phyloP scores from a whole-genome alignment of 2,329 filamentous ascomycete species.

The Spiromastix sp. region DNA sequence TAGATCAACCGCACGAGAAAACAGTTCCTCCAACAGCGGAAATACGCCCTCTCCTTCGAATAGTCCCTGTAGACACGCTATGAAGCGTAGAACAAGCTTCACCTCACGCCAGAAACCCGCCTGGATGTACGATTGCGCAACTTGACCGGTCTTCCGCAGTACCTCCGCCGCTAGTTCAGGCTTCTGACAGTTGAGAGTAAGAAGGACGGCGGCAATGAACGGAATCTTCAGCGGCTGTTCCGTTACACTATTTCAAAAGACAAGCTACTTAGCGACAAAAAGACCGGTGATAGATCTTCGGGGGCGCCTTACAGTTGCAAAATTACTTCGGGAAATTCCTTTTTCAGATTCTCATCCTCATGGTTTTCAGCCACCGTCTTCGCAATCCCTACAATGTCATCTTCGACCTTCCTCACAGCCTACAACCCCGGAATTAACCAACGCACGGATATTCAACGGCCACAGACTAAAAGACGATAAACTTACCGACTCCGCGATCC shows the following conservation, averaged over 20 bases:
- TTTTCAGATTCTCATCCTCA: constrained; percentile 70
- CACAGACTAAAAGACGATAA: constrained; percentile 3
- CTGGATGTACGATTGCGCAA: constrained; percentile 57
- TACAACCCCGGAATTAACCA: too few relatives aligned
- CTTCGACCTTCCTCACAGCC: constrained; percentile 64
- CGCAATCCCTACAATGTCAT: constrained; percentile 65
- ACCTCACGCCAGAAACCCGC: constrained; percentile 78
- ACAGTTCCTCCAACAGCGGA: constrained; percentile 77
- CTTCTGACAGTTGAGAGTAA: constrained; percentile 69
- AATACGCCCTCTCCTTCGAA: constrained; percentile 80
- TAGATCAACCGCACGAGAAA: constrained; percentile 78
- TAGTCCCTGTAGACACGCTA: constrained; percentile 74
- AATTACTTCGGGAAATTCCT: constrained; percentile 60
- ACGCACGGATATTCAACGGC: too few relatives aligned
- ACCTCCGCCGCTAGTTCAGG: constrained; percentile 64
- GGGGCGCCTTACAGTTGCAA: constrained; percentile 54
- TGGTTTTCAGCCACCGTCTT: constrained; percentile 71
- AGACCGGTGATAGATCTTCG: constrained; percentile 5
- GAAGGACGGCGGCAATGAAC: constrained; percentile 74
- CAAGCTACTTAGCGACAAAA: background rate
- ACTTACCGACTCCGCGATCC: constrained; percentile 62
- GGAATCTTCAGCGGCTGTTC: constrained; percentile 98
- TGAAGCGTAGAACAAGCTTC: constrained; percentile 79
- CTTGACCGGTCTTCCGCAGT: constrained; percentile 50
- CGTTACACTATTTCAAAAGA: constrained; percentile 40